Conservation (phyloP, 2,329 filamentous ascomycete species). For the Pseudogymnoascus sp. region DNA sequence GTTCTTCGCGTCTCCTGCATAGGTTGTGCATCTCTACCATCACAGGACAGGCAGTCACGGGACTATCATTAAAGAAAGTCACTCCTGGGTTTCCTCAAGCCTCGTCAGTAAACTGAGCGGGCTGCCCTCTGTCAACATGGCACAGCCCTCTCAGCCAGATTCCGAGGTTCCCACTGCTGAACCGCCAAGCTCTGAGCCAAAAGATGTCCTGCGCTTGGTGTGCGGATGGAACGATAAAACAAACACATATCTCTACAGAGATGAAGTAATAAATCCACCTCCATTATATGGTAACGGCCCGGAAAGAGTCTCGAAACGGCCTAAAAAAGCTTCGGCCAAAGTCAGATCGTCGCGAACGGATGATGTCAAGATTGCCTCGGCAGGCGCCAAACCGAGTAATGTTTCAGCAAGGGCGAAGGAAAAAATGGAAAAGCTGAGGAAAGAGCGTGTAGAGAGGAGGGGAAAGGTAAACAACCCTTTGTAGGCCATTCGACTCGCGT, state of each 20-base stretch:
- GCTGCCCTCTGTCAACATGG: conserved; percentile 6
- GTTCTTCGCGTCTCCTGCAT: not conserved
- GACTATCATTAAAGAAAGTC: conserved; percentile 4
- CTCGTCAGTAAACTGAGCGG: not conserved
- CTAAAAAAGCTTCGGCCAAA: not conserved
- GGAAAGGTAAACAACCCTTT: not conserved
- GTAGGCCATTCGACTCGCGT: not conserved
- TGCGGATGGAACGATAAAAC: not conserved
- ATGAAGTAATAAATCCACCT: not conserved
- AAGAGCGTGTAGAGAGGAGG: not conserved
- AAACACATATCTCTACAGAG: conserved; percentile 3
- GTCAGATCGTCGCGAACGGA: not conserved
- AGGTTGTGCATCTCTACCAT: not conserved
- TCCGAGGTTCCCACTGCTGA: not conserved
- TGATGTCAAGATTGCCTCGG: not conserved
- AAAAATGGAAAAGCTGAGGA: not conserved
- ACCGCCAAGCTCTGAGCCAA: not conserved
- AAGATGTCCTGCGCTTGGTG: not conserved
- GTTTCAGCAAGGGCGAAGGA: not conserved
- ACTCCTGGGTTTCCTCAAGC: not conserved
- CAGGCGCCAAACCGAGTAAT: not conserved
- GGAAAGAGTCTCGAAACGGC: not conserved
- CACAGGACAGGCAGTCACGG: not conserved
- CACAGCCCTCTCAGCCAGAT: not conserved
- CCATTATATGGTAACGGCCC: not conserved